Evolutionary conservation across 139 green algal species (phyloP).

Genomic region (Ulvella scutata): DNA sequence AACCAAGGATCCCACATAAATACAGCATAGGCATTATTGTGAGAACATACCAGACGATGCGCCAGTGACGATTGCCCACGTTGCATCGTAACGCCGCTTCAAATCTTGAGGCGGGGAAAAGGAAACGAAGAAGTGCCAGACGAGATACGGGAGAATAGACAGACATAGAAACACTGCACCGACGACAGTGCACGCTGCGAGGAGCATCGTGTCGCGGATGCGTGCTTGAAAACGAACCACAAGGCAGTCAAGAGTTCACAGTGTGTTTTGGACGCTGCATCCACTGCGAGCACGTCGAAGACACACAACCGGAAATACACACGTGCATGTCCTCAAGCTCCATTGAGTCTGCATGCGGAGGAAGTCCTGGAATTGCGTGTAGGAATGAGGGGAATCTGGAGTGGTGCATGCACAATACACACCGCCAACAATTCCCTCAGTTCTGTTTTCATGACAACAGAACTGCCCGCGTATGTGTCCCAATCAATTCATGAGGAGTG

Average conservation of each 20-base stretch:
- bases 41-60: slow-evolving; percentile 54
- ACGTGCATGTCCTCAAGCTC: no score
- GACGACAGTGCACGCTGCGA: neutral
- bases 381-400: no score
- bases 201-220: neutral
- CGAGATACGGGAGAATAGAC: slow-evolving; percentile 39
- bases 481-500: no score
- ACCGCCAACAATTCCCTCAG: no score
- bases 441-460: no score
- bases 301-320: no score
- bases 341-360: no score
- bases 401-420: no score
- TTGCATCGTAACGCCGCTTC: slow-evolving; percentile 66
- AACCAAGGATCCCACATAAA: neutral
- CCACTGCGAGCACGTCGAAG: no score
- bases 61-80: slow-evolving; percentile 89
- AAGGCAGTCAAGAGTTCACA: neutral
- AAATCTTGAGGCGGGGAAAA: slow-evolving; percentile 70
- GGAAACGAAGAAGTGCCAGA: slow-evolving; percentile 42
- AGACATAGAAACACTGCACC: neutral
- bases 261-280: neutral
- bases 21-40: neutral
- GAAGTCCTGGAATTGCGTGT: no score
- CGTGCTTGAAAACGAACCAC: no score
- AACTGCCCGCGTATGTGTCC: no score